Evolutionary conservation across 345 rosid genomes (phyloP).

Genomic region (Linum usitatissimum): DNA sequence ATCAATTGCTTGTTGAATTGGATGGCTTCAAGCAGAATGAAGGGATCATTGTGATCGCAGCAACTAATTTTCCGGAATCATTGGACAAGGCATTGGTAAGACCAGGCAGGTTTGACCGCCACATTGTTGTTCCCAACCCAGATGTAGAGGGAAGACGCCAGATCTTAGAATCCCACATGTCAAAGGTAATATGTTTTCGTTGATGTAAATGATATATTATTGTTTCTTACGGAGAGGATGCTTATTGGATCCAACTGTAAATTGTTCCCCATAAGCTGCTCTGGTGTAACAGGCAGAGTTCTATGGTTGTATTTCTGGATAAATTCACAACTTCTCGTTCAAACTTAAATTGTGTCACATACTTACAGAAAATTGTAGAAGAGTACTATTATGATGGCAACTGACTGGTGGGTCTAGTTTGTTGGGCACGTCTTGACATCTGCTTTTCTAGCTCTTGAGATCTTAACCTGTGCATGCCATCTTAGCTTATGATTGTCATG

Average conservation of each 20-base stretch:
- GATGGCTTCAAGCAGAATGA: slow-evolving; percentile 98
- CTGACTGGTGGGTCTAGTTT: not conserved
- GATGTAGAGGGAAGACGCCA: slow-evolving; percentile 96
- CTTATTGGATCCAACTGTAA: not conserved
- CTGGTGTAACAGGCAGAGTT: not conserved
- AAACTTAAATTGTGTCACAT: not conserved
- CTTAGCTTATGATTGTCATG: not conserved
- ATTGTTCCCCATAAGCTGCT: not conserved
- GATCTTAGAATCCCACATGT: slow-evolving; percentile 91
- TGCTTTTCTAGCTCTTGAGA: not conserved
- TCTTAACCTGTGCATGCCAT: not conserved
- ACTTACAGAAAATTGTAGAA: not conserved
- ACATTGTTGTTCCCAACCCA: slow-evolving; percentile 86
- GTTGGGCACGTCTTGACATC: not conserved
- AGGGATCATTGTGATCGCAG: slow-evolving; percentile 93
- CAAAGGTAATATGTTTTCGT: slow-evolving; percentile 52
- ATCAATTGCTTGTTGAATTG: slow-evolving; percentile 85
- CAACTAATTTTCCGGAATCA: slow-evolving; percentile 89
- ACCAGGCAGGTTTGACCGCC: slow-evolving; percentile 95
- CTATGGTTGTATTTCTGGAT: not conserved
- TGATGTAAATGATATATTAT: not conserved
- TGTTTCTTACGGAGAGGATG: not conserved
- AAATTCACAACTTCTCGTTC: not conserved
- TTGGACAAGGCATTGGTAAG: slow-evolving; percentile 91
- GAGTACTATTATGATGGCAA: not conserved